Percentiles rank a stretch among this genome's conserved stretches.
phyloP scores from a whole-genome alignment of 805 yeast species.

The Henningerozyma blattae region DNA sequence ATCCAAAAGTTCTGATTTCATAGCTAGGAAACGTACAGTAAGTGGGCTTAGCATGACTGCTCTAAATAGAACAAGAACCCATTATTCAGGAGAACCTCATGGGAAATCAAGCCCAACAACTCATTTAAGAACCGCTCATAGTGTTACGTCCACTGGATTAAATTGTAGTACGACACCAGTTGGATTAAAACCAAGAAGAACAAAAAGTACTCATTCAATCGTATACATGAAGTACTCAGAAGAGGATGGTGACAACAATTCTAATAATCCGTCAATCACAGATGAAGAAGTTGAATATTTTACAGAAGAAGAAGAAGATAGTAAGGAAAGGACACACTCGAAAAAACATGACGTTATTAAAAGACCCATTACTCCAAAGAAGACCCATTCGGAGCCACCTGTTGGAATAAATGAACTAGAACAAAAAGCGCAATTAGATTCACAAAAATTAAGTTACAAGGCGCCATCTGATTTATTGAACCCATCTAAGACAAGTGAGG shows the following conservation, averaged over 20 bases:
- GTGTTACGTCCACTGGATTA: not conserved
- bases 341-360: constrained; percentile 1
- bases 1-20: constrained; percentile 20
- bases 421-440: no score
- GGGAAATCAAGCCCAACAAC: not conserved
- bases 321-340: not conserved
- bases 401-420: no score
- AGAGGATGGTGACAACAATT: constrained; percentile 16
- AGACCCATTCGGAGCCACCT: no score
- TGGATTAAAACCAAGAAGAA: constrained; percentile 20
- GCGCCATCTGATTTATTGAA: no score
- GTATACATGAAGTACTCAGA: constrained; percentile 16
- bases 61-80: constrained; percentile 16
- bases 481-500: no score
- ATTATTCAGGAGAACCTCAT: constrained; percentile 2
- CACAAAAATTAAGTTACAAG: no score
- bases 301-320: constrained; percentile 24
- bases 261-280: constrained; percentile 12
- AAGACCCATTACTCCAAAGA: no score
- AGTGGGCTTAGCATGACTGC: constrained; percentile 25
- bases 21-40: constrained; percentile 16
- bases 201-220: constrained; percentile 19
- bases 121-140: not conserved
- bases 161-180: constrained; percentile 3
- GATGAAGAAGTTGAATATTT: constrained; percentile 34